Evolutionary conservation across 2,329 filamentous ascomycete genomes (phyloP).

Genomic region (Fusarium musae): DNA sequence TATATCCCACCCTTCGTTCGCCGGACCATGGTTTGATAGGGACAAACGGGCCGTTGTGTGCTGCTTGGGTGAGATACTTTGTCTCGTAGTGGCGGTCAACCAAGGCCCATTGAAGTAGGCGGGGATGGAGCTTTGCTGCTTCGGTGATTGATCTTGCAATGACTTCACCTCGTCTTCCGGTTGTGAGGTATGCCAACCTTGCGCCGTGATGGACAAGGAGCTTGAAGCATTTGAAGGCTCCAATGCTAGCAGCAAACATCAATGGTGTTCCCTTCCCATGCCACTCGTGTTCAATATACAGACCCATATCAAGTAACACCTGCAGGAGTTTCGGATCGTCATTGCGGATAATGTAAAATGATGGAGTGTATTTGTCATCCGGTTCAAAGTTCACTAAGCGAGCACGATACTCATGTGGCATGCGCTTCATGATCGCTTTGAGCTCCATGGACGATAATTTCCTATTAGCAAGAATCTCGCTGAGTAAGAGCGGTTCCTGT

Average conservation of each 20-base stretch:
- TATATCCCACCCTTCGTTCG: slow-evolving; percentile 17
- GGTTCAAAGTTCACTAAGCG: slow-evolving; percentile 23
- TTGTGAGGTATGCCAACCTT: slow-evolving; percentile 22
- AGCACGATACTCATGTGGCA: slow-evolving; percentile 20
- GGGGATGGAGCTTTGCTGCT: slow-evolving; percentile 21
- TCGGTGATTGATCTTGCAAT: slow-evolving; percentile 23
- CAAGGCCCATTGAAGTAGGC: slow-evolving; percentile 34
- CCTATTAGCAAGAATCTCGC: neutral
- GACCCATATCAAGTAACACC: slow-evolving; percentile 26
- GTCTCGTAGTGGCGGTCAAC: slow-evolving; percentile 30
- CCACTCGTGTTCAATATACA: slow-evolving; percentile 29
- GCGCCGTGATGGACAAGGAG: slow-evolving; percentile 33
- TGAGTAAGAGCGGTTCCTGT: slow-evolving; percentile 28
- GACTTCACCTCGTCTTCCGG: slow-evolving; percentile 11
- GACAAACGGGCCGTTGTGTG: neutral
- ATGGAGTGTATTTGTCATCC: neutral
- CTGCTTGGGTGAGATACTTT: neutral
- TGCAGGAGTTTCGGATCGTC: slow-evolving; percentile 3
- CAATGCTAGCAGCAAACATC: slow-evolving; percentile 37
- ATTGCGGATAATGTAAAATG: slow-evolving; percentile 13
- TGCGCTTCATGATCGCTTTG: slow-evolving; percentile 28
- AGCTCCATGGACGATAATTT: neutral
- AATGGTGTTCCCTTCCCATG: slow-evolving; percentile 29
- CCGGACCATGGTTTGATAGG: slow-evolving; percentile 31
- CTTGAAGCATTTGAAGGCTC: slow-evolving; percentile 27